These are phyloP conservation scores for Agapanthus africanus DNA, from an alignment of 106 monocot species.

Conservation along the genomic window DNA sequence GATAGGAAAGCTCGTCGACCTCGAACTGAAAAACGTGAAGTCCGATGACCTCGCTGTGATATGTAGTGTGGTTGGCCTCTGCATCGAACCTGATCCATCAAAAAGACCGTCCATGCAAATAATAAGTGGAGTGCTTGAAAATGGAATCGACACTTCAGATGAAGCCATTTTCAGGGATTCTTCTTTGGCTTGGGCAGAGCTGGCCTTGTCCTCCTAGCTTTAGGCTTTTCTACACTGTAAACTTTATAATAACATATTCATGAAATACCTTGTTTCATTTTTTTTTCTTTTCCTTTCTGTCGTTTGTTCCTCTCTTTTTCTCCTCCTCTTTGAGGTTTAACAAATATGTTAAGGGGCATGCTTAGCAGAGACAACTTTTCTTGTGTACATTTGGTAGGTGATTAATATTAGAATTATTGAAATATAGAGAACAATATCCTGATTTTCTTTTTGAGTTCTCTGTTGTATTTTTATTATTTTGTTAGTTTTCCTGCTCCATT, in stretches of 20 bases:
- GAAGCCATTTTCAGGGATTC: slow-evolving; percentile 67
- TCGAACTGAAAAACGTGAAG: slow-evolving; percentile 59
- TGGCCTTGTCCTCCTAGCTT: slow-evolving; percentile 26
- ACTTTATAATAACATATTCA: not conserved
- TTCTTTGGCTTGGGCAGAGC: slow-evolving; percentile 54
- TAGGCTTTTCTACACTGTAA: slow-evolving; percentile 4
- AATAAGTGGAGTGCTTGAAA: slow-evolving; percentile 62
- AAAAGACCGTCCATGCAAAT: slow-evolving; percentile 90
- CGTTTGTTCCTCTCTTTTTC: not conserved
- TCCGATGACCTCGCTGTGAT: slow-evolving; percentile 48
- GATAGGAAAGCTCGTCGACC: slow-evolving; percentile 64
- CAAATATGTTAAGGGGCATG: not conserved
- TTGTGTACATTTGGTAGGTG: not conserved
- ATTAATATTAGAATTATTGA: not conserved
- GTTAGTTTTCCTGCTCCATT: not conserved
- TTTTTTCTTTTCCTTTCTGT: not conserved
- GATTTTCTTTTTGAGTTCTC: too few species aligned
- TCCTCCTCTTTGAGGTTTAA: not conserved
- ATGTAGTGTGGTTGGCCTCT: slow-evolving; percentile 59
- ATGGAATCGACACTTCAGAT: slow-evolving; percentile 69
- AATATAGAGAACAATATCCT: too few species aligned
- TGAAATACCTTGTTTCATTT: slow-evolving; percentile 11
- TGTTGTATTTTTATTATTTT: not conserved
- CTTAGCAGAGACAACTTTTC: not conserved
- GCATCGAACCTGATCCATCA: slow-evolving; percentile 62